Conservation (phyloP, 164 flowering plant species). For the Annona cherimola region DNA sequence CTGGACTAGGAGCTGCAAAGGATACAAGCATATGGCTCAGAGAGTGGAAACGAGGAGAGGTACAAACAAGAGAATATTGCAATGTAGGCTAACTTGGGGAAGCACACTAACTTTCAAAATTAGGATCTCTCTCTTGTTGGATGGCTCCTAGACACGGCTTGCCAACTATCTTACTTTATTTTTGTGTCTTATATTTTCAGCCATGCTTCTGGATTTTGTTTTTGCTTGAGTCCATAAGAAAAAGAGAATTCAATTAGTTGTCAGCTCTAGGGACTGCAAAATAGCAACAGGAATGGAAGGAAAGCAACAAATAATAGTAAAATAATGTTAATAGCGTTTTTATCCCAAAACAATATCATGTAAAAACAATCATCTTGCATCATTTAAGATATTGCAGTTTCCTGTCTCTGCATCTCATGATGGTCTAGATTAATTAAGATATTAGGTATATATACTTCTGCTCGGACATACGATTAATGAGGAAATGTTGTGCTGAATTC, state of each 20-base stretch:
- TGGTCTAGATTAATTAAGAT: neutral
- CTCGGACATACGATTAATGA: neutral
- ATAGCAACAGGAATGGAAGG: too few relatives aligned
- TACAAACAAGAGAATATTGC: constrained; percentile 13
- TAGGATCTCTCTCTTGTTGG: neutral
- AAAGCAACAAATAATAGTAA: too few relatives aligned
- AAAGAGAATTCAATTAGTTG: neutral
- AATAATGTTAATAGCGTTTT: too few relatives aligned
- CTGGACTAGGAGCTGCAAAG: constrained; percentile 14
- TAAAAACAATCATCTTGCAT: neutral
- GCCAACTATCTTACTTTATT: neutral
- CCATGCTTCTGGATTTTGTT: neutral
- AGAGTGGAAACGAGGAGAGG: constrained; percentile 81
- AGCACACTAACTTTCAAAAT: neutral
- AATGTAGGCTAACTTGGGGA: neutral
- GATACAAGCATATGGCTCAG: constrained; percentile 62
- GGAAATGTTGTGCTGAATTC: neutral
- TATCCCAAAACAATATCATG: neutral
- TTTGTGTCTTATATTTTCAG: neutral
- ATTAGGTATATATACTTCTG: neutral
- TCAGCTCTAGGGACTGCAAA: too few relatives aligned
- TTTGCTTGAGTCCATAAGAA: neutral
- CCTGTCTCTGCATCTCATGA: neutral
- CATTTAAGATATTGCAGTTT: neutral
- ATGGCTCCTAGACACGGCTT: neutral